These are phyloP conservation scores for Phytophthora ohioensis DNA, from an alignment of 352 stramenopile species.

Conservation along the genomic window DNA sequence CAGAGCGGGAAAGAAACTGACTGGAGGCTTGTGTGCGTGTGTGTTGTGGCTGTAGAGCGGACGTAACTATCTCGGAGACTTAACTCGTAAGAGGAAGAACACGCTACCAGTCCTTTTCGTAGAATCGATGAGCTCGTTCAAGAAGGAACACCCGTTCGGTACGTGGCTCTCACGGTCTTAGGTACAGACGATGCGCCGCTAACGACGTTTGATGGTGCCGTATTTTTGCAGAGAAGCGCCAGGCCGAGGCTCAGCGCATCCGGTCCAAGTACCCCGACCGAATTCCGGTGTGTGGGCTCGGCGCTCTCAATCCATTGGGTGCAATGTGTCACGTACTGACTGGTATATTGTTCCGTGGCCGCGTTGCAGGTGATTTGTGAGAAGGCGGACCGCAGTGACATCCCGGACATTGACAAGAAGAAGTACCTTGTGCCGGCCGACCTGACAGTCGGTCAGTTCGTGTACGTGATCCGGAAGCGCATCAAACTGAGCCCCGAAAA, in stretches of 20 bases:
- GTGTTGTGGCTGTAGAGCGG: conserved; percentile 24
- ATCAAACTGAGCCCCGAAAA: conserved; percentile 98
- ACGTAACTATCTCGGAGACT: conserved; percentile 32
- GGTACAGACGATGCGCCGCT: background rate
- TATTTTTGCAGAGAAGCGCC: conserved; percentile 92
- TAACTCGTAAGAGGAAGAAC: conserved; percentile 23
- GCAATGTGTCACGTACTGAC: conserved; percentile 7
- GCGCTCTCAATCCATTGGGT: background rate
- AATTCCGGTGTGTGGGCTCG: conserved; percentile 87
- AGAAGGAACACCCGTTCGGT: conserved; percentile 93
- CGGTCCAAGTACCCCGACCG: conserved; percentile 99
- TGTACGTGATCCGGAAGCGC: conserved; percentile 99
- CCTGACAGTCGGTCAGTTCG: conserved; percentile 98
- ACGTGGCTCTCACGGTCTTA: conserved; percentile 24
- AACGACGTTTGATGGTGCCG: conserved; percentile 33
- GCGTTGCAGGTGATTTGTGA: conserved; percentile 86
- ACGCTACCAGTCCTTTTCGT: conserved; percentile 20
- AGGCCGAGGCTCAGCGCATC: conserved; percentile 98
- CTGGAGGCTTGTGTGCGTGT: conserved; percentile 14
- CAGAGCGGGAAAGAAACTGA: conserved; percentile 30
- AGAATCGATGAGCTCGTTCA: conserved; percentile 87
- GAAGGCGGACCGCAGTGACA: conserved; percentile 97
- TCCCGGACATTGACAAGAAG: conserved; percentile 99
- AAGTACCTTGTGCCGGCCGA: conserved; percentile 99
- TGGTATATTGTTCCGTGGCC: background rate